A percentile compares a stretch with the other conserved stretches of the same genome.
phyloP scores from a whole-genome alignment of 805 yeast species.

The Brettanomyces anomalus region DNA sequence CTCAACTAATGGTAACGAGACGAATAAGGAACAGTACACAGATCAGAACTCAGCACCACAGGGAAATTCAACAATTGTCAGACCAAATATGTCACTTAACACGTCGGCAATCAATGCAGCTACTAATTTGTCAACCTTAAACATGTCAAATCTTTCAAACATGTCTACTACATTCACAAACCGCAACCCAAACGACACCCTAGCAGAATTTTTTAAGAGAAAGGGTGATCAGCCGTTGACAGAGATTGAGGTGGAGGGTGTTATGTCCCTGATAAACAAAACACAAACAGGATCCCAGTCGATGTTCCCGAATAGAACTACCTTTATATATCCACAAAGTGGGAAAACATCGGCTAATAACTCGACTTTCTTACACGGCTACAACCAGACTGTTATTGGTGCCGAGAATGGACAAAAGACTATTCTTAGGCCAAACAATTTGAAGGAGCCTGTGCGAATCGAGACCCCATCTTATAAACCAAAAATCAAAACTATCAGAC shows the following conservation, averaged over 20 bases:
- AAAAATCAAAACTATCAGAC: conserved; percentile 7
- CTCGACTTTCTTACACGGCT: conserved; percentile 1
- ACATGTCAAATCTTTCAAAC: conserved; percentile 16
- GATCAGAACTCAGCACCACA: neutral
- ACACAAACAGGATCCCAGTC: conserved; percentile 18
- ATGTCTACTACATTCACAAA: conserved; percentile 9
- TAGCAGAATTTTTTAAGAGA: conserved; percentile 60
- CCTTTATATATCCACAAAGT: conserved; percentile 1
- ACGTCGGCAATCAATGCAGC: conserved; percentile 2
- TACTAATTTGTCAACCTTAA: conserved; percentile 9
- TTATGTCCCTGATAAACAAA: conserved; percentile 46
- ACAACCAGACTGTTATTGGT: conserved; percentile 6
- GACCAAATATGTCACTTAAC: neutral
- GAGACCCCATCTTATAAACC: conserved; percentile 20
- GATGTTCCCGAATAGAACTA: conserved; percentile 3
- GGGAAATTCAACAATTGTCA: neutral
- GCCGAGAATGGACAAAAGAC: conserved; percentile 11
- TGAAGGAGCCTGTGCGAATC: conserved; percentile 16
- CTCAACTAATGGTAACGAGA: neutral
- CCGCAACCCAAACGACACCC: conserved; percentile 44
- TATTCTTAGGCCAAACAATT: conserved; percentile 16
- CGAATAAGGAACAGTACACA: neutral
- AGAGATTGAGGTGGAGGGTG: conserved; percentile 78
- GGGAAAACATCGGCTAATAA: conserved; percentile 2
- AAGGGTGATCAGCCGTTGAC: conserved; percentile 72